Evolutionary conservation across 768 basidiomycete species (phyloP).

Genomic region (Suillus bovinus): DNA sequence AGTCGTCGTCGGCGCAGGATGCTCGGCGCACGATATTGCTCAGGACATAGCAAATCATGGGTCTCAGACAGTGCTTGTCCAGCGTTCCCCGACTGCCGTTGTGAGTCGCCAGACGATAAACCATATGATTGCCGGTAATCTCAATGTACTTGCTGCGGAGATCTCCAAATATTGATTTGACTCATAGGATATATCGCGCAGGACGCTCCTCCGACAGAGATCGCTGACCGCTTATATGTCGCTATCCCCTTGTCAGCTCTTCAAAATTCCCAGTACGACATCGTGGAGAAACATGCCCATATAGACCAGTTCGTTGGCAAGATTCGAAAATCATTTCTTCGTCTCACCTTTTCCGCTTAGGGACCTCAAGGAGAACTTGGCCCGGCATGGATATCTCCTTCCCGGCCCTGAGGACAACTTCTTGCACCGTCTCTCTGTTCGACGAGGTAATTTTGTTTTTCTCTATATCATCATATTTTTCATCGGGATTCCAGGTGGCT

Average conservation of each 20-base stretch:
- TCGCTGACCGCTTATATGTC: conserved; percentile 15
- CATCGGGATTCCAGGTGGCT: conserved; percentile 1
- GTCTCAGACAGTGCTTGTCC: conserved; percentile 6
- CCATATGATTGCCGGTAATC: conserved; percentile 7
- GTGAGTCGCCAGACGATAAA: conserved; percentile 7
- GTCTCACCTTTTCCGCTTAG: background rate
- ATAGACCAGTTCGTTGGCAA: conserved; percentile 10
- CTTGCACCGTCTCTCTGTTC: conserved; percentile 10
- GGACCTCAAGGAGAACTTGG: conserved; percentile 4
- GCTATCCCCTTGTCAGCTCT: conserved; percentile 9
- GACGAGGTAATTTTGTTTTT: conserved; percentile 3
- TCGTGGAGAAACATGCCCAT: background rate
- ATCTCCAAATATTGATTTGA: background rate
- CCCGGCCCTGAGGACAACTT: conserved; percentile 2
- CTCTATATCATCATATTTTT: background rate
- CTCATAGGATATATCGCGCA: conserved; percentile 8
- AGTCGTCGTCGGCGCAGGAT: conserved; percentile 11
- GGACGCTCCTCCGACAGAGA: conserved; percentile 12
- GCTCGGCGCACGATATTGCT: conserved; percentile 16
- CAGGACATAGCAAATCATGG: conserved; percentile 12
- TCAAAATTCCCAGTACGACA: conserved; percentile 3
- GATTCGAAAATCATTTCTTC: background rate
- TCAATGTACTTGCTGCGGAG: background rate
- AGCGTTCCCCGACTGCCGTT: conserved; percentile 14
- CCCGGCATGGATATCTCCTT: conserved; percentile 7